Evolutionary conservation across 306 rosid species (phyloP).

Genomic region (Castanospermum australe): DNA sequence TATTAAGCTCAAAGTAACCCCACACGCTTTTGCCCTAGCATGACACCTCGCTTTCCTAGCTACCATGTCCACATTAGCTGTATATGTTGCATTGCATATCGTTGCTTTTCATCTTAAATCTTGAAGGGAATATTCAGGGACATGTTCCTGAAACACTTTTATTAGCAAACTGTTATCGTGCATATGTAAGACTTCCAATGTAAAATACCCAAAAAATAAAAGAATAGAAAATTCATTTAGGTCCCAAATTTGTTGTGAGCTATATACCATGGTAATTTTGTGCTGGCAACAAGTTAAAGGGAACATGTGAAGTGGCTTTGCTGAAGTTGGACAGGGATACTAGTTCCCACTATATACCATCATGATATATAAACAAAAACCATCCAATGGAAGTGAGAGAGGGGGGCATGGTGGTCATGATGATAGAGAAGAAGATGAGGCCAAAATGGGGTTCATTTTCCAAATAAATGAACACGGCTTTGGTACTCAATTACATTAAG

Average conservation of each 20-base stretch:
- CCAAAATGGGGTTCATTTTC: conserved; percentile 81
- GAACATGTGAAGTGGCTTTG: conserved; percentile 49
- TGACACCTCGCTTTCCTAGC: conserved; percentile 40
- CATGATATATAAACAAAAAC: conserved; percentile 48
- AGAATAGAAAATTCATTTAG: too few species aligned
- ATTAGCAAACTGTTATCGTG: neutral
- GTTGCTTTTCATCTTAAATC: conserved; percentile 26
- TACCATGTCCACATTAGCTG: conserved; percentile 18
- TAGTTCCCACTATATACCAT: conserved; percentile 42
- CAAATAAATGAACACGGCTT: conserved; percentile 75
- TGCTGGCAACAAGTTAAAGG: conserved; percentile 31
- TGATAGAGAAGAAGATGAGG: conserved; percentile 56
- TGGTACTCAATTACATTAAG: conserved; percentile 79
- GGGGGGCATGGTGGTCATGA: conserved; percentile 47
- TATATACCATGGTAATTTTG: conserved; percentile 8
- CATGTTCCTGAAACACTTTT: neutral
- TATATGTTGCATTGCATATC: conserved; percentile 11
- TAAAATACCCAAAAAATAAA: neutral
- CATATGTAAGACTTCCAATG: neutral
- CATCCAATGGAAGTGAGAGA: conserved; percentile 40
- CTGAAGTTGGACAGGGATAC: conserved; percentile 51
- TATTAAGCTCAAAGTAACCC: conserved; percentile 30
- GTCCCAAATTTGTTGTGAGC: conserved; percentile 20
- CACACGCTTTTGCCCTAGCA: conserved; percentile 37
- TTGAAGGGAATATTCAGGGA: neutral